A percentile compares a stretch with the other conserved stretches of the same genome.
Conservation (phyloP, 1,284 basidiomycete species). For the Gomphus sp. region DNA sequence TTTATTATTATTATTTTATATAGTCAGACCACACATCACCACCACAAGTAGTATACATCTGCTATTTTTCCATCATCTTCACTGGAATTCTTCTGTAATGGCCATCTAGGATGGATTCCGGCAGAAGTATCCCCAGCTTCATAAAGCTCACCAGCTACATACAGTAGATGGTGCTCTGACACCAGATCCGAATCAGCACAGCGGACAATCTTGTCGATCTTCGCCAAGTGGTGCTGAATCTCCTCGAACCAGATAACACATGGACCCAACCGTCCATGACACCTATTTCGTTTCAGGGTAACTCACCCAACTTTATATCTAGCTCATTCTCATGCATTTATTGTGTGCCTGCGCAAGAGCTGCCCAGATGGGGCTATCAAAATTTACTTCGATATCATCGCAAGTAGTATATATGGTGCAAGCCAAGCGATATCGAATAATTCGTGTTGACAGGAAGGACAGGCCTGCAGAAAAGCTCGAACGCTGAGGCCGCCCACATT, state of each 20-base stretch:
- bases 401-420: constrained; percentile 47
- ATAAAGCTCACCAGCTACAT: neutral
- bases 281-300: constrained; percentile 47
- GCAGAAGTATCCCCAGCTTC: too few relatives aligned
- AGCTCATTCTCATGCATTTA: constrained; percentile 32
- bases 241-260: constrained; percentile 66
- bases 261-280: constrained; percentile 42
- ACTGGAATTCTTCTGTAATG: too few relatives aligned
- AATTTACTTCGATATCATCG: constrained; percentile 30
- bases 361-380: constrained; percentile 39
- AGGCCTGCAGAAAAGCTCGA: constrained; percentile 8
- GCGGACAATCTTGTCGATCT: constrained; percentile 35
- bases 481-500: constrained; percentile 57
- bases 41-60: too few relatives aligned
- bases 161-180: constrained; percentile 58
- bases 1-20: too few relatives aligned
- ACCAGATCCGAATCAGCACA: constrained; percentile 48
- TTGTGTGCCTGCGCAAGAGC: constrained; percentile 45
- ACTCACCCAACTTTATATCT: constrained; percentile 31
- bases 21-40: too few relatives aligned
- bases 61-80: too few relatives aligned
- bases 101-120: too few relatives aligned
- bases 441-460: constrained; percentile 14
- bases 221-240: constrained; percentile 25
- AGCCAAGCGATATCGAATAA: constrained; percentile 49